A percentile compares a stretch with the other conserved stretches of the same genome.
Evolutionary conservation across 2,329 filamentous ascomycete genomes (phyloP).

Genomic region (Penicillium sp.): DNA sequence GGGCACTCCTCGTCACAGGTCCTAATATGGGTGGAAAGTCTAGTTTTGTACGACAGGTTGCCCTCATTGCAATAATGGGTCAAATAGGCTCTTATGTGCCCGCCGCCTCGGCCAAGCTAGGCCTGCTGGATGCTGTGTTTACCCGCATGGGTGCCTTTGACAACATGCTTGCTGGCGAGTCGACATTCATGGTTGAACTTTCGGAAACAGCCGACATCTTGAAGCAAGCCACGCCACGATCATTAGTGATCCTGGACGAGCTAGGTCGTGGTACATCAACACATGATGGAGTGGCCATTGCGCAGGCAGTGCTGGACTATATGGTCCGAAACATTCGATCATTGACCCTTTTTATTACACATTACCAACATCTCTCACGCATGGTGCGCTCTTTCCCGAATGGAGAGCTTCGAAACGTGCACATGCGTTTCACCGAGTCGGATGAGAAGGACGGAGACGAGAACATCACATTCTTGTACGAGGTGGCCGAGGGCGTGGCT

Average conservation of each 20-base stretch:
- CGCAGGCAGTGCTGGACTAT: constrained; percentile 81
- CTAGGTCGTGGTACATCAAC: constrained; percentile 89
- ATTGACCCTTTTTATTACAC: constrained; percentile 91
- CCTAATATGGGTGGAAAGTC: constrained; percentile 99
- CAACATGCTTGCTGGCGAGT: constrained; percentile 91
- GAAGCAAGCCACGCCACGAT: constrained; percentile 76
- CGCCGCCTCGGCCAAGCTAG: constrained; percentile 65
- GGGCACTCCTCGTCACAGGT: constrained; percentile 84
- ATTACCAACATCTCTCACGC: constrained; percentile 82
- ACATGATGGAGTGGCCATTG: constrained; percentile 93
- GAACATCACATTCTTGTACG: constrained; percentile 90
- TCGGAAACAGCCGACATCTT: constrained; percentile 88
- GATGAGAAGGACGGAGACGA: constrained; percentile 58
- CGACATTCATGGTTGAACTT: constrained; percentile 97
- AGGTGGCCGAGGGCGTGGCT: constrained; percentile 83
- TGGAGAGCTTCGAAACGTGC: constrained; percentile 72
- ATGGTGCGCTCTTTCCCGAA: constrained; percentile 63
- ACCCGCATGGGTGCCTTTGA: constrained; percentile 95
- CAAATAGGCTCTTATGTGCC: constrained; percentile 95
- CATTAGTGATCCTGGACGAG: constrained; percentile 88
- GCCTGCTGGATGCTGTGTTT: constrained; percentile 84
- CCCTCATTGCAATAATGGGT: constrained; percentile 85
- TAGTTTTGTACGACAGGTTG: constrained; percentile 90
- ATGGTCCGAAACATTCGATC: constrained; percentile 68
- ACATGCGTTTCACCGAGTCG: constrained; percentile 76